A percentile compares a stretch with the other conserved stretches of the same genome.
Evolutionary conservation across 2,329 filamentous ascomycete genomes (phyloP).

Genomic region (Calonectria ilicicola): DNA sequence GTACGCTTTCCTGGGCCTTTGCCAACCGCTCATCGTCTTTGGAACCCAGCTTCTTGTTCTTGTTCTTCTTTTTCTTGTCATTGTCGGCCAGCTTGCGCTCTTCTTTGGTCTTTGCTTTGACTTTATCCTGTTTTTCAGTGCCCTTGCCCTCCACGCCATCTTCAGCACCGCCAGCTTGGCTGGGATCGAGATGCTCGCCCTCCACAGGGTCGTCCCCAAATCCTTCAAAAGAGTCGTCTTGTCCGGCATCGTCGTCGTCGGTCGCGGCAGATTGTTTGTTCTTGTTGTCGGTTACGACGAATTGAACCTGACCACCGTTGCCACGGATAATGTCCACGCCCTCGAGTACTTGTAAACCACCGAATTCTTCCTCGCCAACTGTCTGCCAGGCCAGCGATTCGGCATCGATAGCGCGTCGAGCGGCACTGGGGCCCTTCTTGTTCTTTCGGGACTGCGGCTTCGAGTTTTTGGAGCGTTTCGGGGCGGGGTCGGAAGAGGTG

Average conservation of each 20-base stretch:
- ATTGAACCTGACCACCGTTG: constrained; percentile 69
- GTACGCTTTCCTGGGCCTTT: constrained; percentile 50
- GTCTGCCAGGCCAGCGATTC: constrained; percentile 72
- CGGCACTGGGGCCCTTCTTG: constrained; percentile 45
- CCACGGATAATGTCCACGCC: constrained; percentile 86
- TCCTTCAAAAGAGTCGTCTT: constrained; percentile 73
- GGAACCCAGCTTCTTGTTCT: constrained; percentile 48
- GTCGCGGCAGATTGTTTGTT: constrained; percentile 30
- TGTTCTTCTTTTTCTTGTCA: constrained; percentile 40
- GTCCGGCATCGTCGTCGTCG: constrained; percentile 45
- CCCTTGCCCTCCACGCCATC: constrained; percentile 45
- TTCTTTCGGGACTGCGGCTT: constrained; percentile 34
- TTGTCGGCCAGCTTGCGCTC: constrained; percentile 34
- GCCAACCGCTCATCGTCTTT: constrained; percentile 46
- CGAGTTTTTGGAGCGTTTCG: constrained; percentile 52
- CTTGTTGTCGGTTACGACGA: constrained; percentile 56
- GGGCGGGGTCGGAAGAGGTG: constrained; percentile 43
- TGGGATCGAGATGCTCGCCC: constrained; percentile 46
- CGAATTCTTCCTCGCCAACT: constrained; percentile 95
- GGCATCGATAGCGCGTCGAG: constrained; percentile 53
- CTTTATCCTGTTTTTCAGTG: constrained; percentile 45
- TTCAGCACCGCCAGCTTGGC: constrained; percentile 47
- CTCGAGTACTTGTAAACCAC: constrained; percentile 90
- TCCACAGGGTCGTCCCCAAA: constrained; percentile 65
- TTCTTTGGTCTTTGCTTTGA: constrained; percentile 45